These are phyloP conservation scores for Daedalea quercina DNA, from an alignment of 768 basidiomycete genomes.

Conservation along the genomic window DNA sequence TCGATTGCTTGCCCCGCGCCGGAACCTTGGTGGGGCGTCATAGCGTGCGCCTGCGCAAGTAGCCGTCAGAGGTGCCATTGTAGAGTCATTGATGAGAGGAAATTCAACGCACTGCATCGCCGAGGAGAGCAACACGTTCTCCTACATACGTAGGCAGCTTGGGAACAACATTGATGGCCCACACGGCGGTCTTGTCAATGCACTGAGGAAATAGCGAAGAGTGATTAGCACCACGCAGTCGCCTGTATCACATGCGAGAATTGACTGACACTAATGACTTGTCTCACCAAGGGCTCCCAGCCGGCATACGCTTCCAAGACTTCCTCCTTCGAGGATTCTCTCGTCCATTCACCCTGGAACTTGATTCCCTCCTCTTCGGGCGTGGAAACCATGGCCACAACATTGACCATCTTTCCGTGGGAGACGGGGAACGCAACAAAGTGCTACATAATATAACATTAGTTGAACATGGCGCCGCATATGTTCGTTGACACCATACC, in stretches of 20 bases:
- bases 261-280: too few relatives aligned
- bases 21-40: constrained; percentile 39
- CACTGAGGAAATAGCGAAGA: constrained; percentile 3
- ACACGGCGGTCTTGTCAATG: constrained; percentile 11
- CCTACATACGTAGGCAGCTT: constrained; percentile 17
- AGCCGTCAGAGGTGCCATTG: constrained; percentile 19
- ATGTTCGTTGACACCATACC: too few relatives aligned
- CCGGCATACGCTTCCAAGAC: background rate
- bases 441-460: too few relatives aligned
- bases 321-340: constrained; percentile 11
- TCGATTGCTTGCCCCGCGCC: constrained; percentile 48
- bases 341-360: constrained; percentile 15
- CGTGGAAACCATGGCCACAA: constrained; percentile 14
- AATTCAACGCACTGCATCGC: background rate
- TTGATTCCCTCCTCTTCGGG: constrained; percentile 12
- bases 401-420: constrained; percentile 18
- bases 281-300: constrained; percentile 12
- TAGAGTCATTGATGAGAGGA: background rate
- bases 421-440: constrained; percentile 16
- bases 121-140: constrained; percentile 18
- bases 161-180: constrained; percentile 18
- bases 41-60: constrained; percentile 36
- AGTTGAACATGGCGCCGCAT: too few relatives aligned
- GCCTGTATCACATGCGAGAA: constrained; percentile 3
- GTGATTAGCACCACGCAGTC: too few relatives aligned